Base-by-base conservation (phyloP, 176 grass and related monocot species). In the Elaeis guineensis region DNA sequence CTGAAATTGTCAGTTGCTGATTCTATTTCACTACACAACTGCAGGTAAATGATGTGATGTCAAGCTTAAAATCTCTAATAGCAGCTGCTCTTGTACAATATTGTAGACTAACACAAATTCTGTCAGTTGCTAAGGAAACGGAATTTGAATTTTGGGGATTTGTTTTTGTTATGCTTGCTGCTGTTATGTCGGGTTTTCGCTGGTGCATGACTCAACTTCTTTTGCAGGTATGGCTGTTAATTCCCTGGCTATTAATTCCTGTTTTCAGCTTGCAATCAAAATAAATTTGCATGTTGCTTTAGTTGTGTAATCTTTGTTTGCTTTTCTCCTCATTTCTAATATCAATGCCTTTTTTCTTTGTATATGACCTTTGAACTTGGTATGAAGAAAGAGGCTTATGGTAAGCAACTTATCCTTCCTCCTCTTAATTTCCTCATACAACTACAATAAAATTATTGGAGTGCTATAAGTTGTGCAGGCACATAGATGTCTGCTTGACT, bases 141-240 rank as follows among this genome's bases (percentile, higher is more conserved):
- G 84, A 86, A 8, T 98, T 98, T 49, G 78, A 98, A 51, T 98
- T 98, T 64, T 98, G 81, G 93, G 93, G 93, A 67, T 98, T 98
- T 75, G 64, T 89, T 71, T 98, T 98, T 65, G 93, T 98, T 65
- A 86, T 81, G 14, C 81, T 98, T 84, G 93, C 93, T 81, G 87
- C 93, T 78, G 93, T 98, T 77, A 98, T 98, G 93, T 92, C 87
- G 17, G 93, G 93, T 60, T 98, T 92, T 55, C 84, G 93, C 55
- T 98, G 93, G 93, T 98, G 84, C 54, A 98, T 98, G 93, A 98
- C 93, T 72, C 93, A 98, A 49, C 92, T 98, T 74, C 77, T 98
- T 21, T 80, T 98, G 76, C 93, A 98, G 71, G 93, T 97, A 61
- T 62, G 77, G 62, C 3, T 70, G 50, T 56, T 39, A 59, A 39